Percentiles rank a stretch among this genome's conserved stretches.
These are phyloP conservation scores for Salix arbutifolia DNA, from an alignment of 345 rosid genomes.

Conservation along the genomic window DNA sequence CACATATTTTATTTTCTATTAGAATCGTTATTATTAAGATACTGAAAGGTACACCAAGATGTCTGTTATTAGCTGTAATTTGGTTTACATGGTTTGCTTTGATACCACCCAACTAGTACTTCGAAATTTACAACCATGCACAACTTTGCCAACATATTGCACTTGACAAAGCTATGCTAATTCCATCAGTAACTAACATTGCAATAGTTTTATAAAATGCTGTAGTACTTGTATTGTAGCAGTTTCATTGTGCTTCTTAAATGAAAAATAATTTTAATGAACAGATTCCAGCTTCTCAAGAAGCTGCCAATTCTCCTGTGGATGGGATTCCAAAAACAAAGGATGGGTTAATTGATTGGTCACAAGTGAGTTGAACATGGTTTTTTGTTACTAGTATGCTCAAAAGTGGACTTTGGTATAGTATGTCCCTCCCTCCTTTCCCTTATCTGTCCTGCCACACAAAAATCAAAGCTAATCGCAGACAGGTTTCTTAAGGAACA, in stretches of 20 bases:
- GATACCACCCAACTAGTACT: neutral
- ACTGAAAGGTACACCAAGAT: neutral
- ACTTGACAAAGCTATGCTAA: neutral
- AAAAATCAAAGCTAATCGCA: neutral
- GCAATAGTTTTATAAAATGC: neutral
- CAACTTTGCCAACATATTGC: neutral
- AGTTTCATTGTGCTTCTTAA: neutral
- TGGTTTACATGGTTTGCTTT: neutral
- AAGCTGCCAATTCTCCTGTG: conserved; percentile 47
- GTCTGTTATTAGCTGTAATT: neutral
- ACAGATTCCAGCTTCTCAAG: conserved; percentile 80
- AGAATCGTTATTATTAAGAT: neutral
- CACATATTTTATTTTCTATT: neutral
- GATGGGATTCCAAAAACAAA: conserved; percentile 70
- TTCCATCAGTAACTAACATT: neutral
- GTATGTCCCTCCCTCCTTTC: neutral
- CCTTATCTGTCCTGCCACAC: neutral
- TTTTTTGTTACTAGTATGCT: neutral
- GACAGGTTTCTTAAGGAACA: neutral
- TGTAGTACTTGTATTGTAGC: neutral
- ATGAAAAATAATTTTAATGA: too few relatives aligned
- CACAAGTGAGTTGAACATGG: conserved; percentile 44
- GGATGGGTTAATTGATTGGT: conserved; percentile 85
- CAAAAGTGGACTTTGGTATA: neutral
- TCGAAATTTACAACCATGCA: neutral